Percentiles rank a stretch among this genome's conserved stretches.
phyloP scores from a whole-genome alignment of 371 early-diverging fungal genomes.

The Basidiobolus meristosporus region DNA sequence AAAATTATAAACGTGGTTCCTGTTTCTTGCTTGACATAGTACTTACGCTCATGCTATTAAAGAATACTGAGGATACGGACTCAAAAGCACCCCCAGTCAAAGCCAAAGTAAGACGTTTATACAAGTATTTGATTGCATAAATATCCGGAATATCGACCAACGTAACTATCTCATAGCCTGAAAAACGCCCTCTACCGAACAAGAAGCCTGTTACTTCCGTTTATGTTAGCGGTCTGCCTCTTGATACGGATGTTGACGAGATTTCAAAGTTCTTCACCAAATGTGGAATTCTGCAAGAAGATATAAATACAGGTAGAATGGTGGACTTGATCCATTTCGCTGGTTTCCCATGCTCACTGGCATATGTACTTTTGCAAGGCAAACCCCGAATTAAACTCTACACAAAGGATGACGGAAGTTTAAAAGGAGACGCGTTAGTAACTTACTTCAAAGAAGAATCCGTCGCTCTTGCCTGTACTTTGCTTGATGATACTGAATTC shows the following conservation, averaged over 20 bases:
- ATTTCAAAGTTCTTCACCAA: conserved; percentile 57
- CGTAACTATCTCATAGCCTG: background rate
- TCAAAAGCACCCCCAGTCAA: background rate
- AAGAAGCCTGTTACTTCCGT: conserved; percentile 29
- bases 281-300: conserved; percentile 82
- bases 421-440: conserved; percentile 83
- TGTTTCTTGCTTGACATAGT: background rate
- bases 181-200: background rate
- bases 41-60: background rate
- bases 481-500: conserved; percentile 72
- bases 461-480: conserved; percentile 57
- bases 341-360: background rate
- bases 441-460: conserved; percentile 80
- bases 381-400: conserved; percentile 85
- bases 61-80: background rate
- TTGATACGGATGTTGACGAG: conserved; percentile 63
- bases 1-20: conserved; percentile 12
- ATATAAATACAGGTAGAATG: conserved; percentile 29
- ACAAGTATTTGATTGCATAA: background rate
- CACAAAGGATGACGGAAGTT: conserved; percentile 30
- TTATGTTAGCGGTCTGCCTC: conserved; percentile 73
- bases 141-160: background rate
- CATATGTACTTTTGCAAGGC: conserved; percentile 13
- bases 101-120: background rate
- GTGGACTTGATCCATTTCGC: background rate